Conservation (phyloP, 306 rosid genomes). For the Vigna trinervia region DNA sequence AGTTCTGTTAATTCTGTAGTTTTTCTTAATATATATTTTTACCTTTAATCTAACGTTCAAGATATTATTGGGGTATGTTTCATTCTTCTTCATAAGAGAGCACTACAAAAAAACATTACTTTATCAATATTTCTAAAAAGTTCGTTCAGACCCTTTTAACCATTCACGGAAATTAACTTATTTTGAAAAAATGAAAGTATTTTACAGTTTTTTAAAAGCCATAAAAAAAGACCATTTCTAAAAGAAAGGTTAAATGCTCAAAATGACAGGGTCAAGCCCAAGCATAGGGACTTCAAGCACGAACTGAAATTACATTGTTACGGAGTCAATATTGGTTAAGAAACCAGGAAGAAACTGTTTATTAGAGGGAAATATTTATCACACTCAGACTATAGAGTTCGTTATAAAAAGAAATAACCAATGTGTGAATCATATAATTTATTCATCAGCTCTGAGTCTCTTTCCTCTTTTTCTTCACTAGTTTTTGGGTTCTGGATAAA, state of each 20-base stretch:
- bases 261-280: background rate
- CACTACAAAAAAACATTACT: background rate
- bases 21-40: background rate
- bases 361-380: background rate
- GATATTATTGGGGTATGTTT: background rate
- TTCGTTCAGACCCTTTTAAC: background rate
- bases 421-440: slow-evolving; percentile 1
- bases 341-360: background rate
- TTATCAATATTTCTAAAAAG: background rate
- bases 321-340: background rate
- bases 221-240: background rate
- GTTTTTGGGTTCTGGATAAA: slow-evolving; percentile 2
- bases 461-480: slow-evolving; percentile 17
- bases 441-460: slow-evolving; percentile 4
- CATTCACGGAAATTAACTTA: background rate
- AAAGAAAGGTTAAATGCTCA: background rate
- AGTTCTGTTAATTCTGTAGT: background rate
- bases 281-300: background rate
- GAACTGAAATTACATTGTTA: background rate
- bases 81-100: background rate
- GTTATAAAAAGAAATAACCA: slow-evolving; percentile 17
- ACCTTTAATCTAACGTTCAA: background rate
- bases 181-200: background rate
- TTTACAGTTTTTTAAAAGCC: background rate
- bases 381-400: slow-evolving; percentile 12